Percentiles rank a stretch among this genome's conserved stretches.
Evolutionary conservation across 73 alveolate species (phyloP).

Genomic region (Paramecium tetraurelia): DNA sequence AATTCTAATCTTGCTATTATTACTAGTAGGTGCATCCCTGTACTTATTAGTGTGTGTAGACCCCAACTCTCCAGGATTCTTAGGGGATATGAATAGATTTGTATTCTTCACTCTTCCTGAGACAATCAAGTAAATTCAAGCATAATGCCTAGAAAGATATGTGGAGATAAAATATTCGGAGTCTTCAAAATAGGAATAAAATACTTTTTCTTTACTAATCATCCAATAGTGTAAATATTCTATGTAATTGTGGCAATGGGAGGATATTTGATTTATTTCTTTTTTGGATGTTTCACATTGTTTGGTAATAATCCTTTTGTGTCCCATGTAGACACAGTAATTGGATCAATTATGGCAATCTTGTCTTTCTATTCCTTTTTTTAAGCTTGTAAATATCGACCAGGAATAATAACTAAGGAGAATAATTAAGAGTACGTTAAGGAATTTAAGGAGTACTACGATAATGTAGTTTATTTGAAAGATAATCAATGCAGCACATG

Average conservation of each 20-base stretch:
- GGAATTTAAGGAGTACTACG: conserved; percentile 35
- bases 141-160: neutral
- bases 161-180: neutral
- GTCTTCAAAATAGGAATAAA: neutral
- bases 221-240: conserved; percentile 55
- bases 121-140: neutral
- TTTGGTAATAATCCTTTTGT: conserved; percentile 37
- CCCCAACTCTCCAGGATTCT: conserved; percentile 53
- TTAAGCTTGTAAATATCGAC: conserved; percentile 45
- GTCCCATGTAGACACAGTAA: conserved; percentile 1
- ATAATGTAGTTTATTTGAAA: conserved; percentile 37
- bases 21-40: conserved; percentile 46
- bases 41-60: conserved; percentile 57
- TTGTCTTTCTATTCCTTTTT: conserved; percentile 47
- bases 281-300: conserved; percentile 35
- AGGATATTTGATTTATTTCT: conserved; percentile 34
- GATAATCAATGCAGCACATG: conserved; percentile 53
- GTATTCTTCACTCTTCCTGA: conserved; percentile 35
- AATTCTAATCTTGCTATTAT: neutral
- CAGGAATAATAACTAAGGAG: conserved; percentile 46
- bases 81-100: conserved; percentile 56
- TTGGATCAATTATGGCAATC: conserved; percentile 54
- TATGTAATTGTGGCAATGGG: conserved; percentile 56
- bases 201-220: conserved; percentile 51
- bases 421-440: conserved; percentile 26